A percentile compares a stretch with the other conserved stretches of the same genome.
These are phyloP conservation scores for Lentinula boryana DNA, from an alignment of 768 basidiomycete genomes.

Conservation along the genomic window DNA sequence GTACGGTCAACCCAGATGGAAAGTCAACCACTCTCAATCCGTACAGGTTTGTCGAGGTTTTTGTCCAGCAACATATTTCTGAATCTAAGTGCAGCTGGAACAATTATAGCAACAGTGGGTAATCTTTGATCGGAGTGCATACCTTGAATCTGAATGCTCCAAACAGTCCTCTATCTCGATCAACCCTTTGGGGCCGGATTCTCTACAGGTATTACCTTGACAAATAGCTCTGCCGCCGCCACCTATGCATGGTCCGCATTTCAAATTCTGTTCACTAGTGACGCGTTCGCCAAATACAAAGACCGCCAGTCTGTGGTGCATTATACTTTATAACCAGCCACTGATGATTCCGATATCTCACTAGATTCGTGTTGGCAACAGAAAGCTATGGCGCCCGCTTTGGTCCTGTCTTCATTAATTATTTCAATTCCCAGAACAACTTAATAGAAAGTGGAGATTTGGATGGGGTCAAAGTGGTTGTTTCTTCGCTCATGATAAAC, in stretches of 20 bases:
- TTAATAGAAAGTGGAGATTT: constrained; percentile 27
- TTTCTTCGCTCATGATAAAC: constrained; percentile 39
- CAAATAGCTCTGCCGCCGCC: constrained; percentile 33
- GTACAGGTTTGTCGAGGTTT: constrained; percentile 26
- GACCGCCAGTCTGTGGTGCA: constrained; percentile 28
- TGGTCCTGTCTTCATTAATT: constrained; percentile 38
- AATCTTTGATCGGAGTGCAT: background rate
- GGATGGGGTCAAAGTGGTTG: constrained; percentile 28
- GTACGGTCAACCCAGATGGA: constrained; percentile 30
- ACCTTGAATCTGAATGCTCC: background rate
- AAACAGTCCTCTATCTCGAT: constrained; percentile 42
- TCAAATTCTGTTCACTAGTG: constrained; percentile 37
- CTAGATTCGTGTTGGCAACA: constrained; percentile 39
- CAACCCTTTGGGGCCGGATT: constrained; percentile 43
- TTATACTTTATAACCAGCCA: background rate
- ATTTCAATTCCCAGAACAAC: constrained; percentile 38
- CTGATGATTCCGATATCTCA: background rate
- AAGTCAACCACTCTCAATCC: constrained; percentile 34
- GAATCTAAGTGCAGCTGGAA: constrained; percentile 32
- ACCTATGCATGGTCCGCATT: constrained; percentile 38
- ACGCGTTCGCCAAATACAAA: constrained; percentile 29
- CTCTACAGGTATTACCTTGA: constrained; percentile 32
- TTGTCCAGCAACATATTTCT: background rate
- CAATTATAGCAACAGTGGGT: constrained; percentile 38
- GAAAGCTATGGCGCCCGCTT: constrained; percentile 46